A percentile compares a stretch with the other conserved stretches of the same genome.
Conservation (phyloP, 108 stramenopile genomes). For the Discostella pseudostelligera region DNA sequence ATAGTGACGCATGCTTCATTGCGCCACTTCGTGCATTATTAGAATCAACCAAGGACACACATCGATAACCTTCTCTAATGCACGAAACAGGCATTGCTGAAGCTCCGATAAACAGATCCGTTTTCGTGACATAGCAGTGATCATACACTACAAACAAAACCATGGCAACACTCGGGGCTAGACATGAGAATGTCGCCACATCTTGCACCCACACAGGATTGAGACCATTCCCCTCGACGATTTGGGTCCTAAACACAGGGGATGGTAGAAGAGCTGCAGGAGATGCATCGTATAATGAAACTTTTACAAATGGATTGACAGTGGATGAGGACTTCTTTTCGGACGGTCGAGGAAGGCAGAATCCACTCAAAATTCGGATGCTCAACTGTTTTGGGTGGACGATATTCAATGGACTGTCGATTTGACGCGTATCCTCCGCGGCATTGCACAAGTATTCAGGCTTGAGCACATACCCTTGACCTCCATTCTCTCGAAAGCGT, state of each 20-base stretch:
- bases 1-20: conserved; percentile 65
- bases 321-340: conserved; percentile 18
- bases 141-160: conserved; percentile 71
- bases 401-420: conserved; percentile 36
- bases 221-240: conserved; percentile 81
- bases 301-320: conserved; percentile 63
- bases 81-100: conserved; percentile 71
- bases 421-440: conserved; percentile 11
- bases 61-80: conserved; percentile 74
- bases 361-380: conserved; percentile 69
- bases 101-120: conserved; percentile 65
- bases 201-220: conserved; percentile 89
- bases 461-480: conserved; percentile 94
- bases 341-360: conserved; percentile 59
- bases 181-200: conserved; percentile 52
- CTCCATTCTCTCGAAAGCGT: conserved; percentile 88
- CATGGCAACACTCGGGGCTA: conserved; percentile 71
- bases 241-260: conserved; percentile 43
- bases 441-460: conserved; percentile 59
- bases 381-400: conserved; percentile 49
- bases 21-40: conserved; percentile 65
- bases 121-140: conserved; percentile 45
- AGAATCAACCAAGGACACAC: conserved; percentile 68
- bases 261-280: conserved; percentile 44
- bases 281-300: conserved; percentile 70